Evolutionary conservation across 1,284 basidiomycete genomes (phyloP).

Genomic region (Naganishia cerealis): DNA sequence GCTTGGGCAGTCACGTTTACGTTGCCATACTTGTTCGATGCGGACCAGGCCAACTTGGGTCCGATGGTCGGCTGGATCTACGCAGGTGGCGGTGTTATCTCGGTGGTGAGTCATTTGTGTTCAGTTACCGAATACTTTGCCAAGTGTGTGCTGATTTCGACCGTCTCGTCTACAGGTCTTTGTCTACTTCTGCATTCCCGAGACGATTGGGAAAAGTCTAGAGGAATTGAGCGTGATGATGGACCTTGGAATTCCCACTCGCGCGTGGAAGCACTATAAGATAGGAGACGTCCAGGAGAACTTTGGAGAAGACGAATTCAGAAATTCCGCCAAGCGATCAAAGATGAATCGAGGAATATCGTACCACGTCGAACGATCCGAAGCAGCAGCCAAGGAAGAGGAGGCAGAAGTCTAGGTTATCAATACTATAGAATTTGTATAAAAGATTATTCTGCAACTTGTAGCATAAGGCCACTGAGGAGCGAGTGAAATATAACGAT

Average conservation of each 20-base stretch:
- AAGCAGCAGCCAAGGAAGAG: conserved; percentile 2
- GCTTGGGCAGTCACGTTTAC: conserved; percentile 56
- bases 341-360: conserved; percentile 32
- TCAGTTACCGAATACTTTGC: conserved; percentile 36
- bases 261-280: conserved; percentile 47
- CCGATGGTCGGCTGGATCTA: conserved; percentile 55
- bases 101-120: conserved; percentile 41
- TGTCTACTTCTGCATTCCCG: conserved; percentile 56
- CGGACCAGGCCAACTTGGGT: conserved; percentile 50
- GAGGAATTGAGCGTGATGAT: conserved; percentile 43
- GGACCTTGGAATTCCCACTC: conserved; percentile 47
- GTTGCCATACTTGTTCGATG: conserved; percentile 49
- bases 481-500: not conserved
- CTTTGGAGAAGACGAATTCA: conserved; percentile 30
- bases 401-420: not conserved
- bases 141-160: not conserved
- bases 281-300: conserved; percentile 34
- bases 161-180: conserved; percentile 46
- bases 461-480: not conserved
- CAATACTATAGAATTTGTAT: not conserved
- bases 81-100: conserved; percentile 40
- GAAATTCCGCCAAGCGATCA: conserved; percentile 26
- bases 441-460: not conserved
- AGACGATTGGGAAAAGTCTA: conserved; percentile 48
- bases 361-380: conserved; percentile 26